phyloP scores from a whole-genome alignment of 805 yeast species.

The Hanseniaspora taiwanica region DNA sequence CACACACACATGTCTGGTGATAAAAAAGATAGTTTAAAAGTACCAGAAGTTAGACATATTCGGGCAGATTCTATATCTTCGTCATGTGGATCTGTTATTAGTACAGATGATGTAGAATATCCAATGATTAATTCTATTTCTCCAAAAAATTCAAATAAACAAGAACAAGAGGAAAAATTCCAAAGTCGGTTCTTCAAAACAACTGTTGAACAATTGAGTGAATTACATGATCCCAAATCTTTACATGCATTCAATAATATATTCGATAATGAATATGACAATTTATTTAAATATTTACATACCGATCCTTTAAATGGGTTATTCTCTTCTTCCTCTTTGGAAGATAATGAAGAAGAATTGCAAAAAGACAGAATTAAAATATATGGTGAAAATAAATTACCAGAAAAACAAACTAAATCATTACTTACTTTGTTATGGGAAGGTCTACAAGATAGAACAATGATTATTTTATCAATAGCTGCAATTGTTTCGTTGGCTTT shows the following conservation, averaged over 20 bases:
- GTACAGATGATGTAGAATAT: neutral
- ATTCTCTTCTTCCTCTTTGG: neutral
- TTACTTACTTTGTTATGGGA: constrained; percentile 59
- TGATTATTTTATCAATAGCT: constrained; percentile 70
- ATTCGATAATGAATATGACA: constrained; percentile 13
- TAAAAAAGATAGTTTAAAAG: neutral
- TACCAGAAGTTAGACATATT: neutral
- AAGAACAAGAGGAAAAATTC: constrained; percentile 21
- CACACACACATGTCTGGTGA: too few relatives aligned
- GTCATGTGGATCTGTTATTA: neutral
- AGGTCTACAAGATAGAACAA: constrained; percentile 83
- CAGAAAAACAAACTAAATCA: constrained; percentile 56
- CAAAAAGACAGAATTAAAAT: constrained; percentile 10
- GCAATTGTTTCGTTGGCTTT: constrained; percentile 81
- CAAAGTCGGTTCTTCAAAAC: constrained; percentile 12
- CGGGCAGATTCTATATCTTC: neutral
- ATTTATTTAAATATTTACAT: constrained; percentile 12
- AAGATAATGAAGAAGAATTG: neutral
- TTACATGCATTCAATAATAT: constrained; percentile 12
- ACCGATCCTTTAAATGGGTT: constrained; percentile 16
- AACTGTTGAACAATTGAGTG: constrained; percentile 13
- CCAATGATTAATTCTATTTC: neutral
- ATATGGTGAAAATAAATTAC: constrained; percentile 63
- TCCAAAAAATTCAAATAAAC: constrained; percentile 18
- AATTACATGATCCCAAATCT: constrained; percentile 23